Conservation (phyloP, 2,329 filamentous ascomycete genomes). For the Neonectria magnoliae region DNA sequence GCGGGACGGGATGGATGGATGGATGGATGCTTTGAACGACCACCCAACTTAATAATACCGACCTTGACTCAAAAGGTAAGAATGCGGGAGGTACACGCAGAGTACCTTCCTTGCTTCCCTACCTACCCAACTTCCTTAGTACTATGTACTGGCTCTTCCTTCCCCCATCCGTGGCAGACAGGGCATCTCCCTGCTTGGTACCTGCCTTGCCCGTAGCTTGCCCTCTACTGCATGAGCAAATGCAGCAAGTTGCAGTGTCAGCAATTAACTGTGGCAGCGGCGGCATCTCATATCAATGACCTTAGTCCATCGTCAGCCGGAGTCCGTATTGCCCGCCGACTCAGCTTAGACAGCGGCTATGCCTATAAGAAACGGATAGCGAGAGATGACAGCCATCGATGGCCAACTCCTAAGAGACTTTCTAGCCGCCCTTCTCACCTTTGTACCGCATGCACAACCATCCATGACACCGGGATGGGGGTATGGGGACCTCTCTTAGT, state of each 20-base stretch:
- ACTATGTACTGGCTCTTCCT: too few species aligned
- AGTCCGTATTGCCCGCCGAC: not conserved
- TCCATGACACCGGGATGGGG: constrained; percentile 13
- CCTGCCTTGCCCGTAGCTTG: constrained; percentile 18
- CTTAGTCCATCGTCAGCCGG: not conserved
- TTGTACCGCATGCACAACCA: constrained; percentile 6
- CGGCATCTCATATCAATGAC: constrained; percentile 15
- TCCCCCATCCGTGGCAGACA: not conserved
- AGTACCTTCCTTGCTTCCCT: not conserved
- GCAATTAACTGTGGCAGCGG: constrained; percentile 25
- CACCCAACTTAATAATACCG: too few species aligned
- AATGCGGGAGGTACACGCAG: not conserved
- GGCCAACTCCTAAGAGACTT: not conserved
- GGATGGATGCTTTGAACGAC: not conserved
- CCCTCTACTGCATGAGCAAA: constrained; percentile 11
- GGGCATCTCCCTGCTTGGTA: constrained; percentile 18
- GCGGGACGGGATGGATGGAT: constrained; percentile 1
- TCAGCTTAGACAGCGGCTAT: not conserved
- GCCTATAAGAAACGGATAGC: not conserved
- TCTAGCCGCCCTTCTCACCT: not conserved
- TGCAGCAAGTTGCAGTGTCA: constrained; percentile 9
- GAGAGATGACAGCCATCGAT: not conserved
- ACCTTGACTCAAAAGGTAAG: not conserved
- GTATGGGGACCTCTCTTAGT: constrained; percentile 27
- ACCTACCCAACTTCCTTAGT: too few species aligned